phyloP scores from a whole-genome alignment of 2,329 filamentous ascomycete genomes.

The Aspergillus costaricaensis region DNA sequence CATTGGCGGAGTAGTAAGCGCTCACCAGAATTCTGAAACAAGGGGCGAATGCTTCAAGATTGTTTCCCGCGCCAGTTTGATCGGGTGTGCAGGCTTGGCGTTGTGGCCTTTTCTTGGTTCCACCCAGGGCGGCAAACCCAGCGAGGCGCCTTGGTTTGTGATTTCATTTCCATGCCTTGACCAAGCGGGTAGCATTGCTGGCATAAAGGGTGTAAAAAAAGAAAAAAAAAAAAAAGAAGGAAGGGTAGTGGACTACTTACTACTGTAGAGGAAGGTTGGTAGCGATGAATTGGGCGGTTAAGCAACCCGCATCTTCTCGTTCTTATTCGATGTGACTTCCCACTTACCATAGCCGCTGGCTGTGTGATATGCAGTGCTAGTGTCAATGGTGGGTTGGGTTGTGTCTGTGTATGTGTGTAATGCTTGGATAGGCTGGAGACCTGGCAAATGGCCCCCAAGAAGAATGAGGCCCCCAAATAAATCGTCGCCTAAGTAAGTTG shows the following conservation, averaged over 20 bases:
- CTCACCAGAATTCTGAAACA: conserved; percentile 36
- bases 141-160: neutral
- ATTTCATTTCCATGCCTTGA: neutral
- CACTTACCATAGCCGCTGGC: conserved; percentile 8
- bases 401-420: neutral
- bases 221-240: neutral
- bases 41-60: conserved; percentile 37
- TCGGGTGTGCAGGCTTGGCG: conserved; percentile 30
- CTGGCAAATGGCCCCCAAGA: conserved; percentile 8
- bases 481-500: neutral
- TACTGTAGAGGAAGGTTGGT: neutral
- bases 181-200: neutral
- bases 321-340: neutral
- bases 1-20: conserved; percentile 35
- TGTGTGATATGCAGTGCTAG: neutral
- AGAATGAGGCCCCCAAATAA: conserved; percentile 3
- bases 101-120: conserved; percentile 14
- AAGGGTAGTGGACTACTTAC: neutral
- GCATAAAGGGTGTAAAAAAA: neutral
- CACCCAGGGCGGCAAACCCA: conserved; percentile 4
- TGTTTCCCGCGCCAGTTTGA: conserved; percentile 39
- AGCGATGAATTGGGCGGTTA: neutral
- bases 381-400: neutral
- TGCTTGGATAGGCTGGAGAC: neutral
- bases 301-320: neutral